Base-by-base conservation (phyloP, 2,329 filamentous ascomycete species). In the Pestalotiopsis sp. region DNA sequence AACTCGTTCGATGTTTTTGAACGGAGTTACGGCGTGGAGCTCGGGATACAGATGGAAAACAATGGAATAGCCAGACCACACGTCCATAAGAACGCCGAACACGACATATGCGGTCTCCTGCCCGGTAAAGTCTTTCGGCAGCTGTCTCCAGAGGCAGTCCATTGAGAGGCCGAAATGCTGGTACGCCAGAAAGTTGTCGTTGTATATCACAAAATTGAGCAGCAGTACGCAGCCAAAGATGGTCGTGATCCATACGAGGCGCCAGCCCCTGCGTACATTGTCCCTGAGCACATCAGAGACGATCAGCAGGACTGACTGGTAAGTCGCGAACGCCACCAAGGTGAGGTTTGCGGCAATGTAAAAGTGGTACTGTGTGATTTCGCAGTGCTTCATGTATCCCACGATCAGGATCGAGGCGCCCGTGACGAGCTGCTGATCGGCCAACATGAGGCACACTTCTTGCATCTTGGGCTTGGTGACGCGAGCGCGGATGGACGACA, bases 301-400 rank as follows among this genome's bases (percentile, higher is more conserved):
- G 56, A 58, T n/a, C n/a, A 39, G 45, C 11, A 68, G 17, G 14
- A 66, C 64, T n/a, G 62, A 56, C 7, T 69, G 38, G 9, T 68
- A 66, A 17, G 67, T 63, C 14, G 64, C 36, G 27, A 39, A 68
- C 11, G 65, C 52, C 12, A 61, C 31, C 20, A 62, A 56, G 3
- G 60, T 58, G 1, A 69, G 68, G 31, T 62, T 31, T 4, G 58
- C 56, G 6, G 65, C 31, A 3, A 69, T 66, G 12, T 56, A 66
- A 17, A 66, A 68, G 20, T 68, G 67, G n/a, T 70, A 69, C 4
- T 69, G 69, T 2, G 69, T 63, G n/a, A 70, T 67, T n/a, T 66
- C 67, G 57, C 69, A 70, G 62, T 67, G 69, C 17, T 69, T 68
- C 57, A 70, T 70, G 11, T 67, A 70, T 2, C 67, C 67, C 3